Conservation (phyloP, 768 basidiomycete species). For the Suillus clintonianus region DNA sequence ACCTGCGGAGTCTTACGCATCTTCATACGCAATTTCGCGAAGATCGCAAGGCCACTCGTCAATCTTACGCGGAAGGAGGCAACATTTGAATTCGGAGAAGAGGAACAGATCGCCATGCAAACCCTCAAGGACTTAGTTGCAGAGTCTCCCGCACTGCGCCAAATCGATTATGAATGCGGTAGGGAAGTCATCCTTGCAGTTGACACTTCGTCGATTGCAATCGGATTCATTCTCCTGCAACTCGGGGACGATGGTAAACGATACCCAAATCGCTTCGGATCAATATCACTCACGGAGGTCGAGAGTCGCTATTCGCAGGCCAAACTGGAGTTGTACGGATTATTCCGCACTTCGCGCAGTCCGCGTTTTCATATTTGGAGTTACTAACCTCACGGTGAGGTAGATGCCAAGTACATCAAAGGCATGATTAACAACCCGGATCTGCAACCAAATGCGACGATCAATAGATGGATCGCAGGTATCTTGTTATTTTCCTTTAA, state of each 20-base stretch:
- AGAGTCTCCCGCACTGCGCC: too few relatives aligned
- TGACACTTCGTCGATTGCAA: too few relatives aligned
- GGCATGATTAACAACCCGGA: conserved; percentile 46
- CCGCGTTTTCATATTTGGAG: conserved; percentile 27
- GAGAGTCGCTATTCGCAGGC: conserved; percentile 32
- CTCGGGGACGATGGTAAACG: too few relatives aligned
- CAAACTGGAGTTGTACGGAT: conserved; percentile 42
- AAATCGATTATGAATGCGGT: too few relatives aligned
- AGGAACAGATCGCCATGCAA: too few relatives aligned
- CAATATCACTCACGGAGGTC: neutral
- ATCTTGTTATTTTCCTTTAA: conserved; percentile 31
- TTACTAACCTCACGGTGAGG: conserved; percentile 36
- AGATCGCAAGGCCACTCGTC: accelerated
- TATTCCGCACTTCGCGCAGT: conserved; percentile 33
- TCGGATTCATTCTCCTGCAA: too few relatives aligned
- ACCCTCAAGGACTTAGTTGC: too few relatives aligned
- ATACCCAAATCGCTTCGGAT: neutral
- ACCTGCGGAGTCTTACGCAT: too few relatives aligned
- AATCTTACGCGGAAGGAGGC: too few relatives aligned
- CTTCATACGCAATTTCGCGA: too few relatives aligned
- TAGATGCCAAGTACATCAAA: conserved; percentile 43
- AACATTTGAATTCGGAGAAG: too few relatives aligned
- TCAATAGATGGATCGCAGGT: conserved; percentile 41
- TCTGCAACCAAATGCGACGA: conserved; percentile 34
- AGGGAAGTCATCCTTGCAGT: too few relatives aligned